These are phyloP conservation scores for Brettanomyces custersianus DNA, from an alignment of 805 yeast species.

Conservation along the genomic window DNA sequence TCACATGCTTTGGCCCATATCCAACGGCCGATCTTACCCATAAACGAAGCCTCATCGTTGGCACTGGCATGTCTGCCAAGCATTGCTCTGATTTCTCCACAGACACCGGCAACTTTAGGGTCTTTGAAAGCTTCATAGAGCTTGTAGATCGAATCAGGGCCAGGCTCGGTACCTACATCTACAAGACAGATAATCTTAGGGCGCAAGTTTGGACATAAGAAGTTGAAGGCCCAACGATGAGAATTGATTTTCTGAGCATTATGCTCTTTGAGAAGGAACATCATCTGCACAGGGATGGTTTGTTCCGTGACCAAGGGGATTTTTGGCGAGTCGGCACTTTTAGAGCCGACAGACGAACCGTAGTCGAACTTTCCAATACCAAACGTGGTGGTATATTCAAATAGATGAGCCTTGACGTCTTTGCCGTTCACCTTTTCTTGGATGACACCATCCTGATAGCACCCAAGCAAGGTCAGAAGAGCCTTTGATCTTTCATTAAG, in stretches of 20 bases:
- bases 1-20: conserved; percentile 39
- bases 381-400: conserved; percentile 87
- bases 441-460: conserved; percentile 90
- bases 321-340: conserved; percentile 37
- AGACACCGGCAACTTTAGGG: conserved; percentile 88
- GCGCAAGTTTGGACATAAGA: conserved; percentile 70
- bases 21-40: conserved; percentile 15
- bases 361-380: conserved; percentile 44
- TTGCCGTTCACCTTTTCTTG: conserved; percentile 79
- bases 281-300: conserved; percentile 72
- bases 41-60: conserved; percentile 21
- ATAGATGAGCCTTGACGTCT: conserved; percentile 77
- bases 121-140: conserved; percentile 79
- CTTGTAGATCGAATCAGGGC: conserved; percentile 76
- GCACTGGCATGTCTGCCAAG: conserved; percentile 22
- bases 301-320: conserved; percentile 58
- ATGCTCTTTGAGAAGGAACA: conserved; percentile 83
- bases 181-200: conserved; percentile 77
- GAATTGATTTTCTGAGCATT: conserved; percentile 88
- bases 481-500: conserved; percentile 72
- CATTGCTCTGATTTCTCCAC: conserved; percentile 91
- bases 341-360: not conserved
- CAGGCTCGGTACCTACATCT: conserved; percentile 94
- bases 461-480: conserved; percentile 75
- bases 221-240: conserved; percentile 94